phyloP scores from a whole-genome alignment of 1,284 basidiomycete genomes.

The Pseudozyma sp. region DNA sequence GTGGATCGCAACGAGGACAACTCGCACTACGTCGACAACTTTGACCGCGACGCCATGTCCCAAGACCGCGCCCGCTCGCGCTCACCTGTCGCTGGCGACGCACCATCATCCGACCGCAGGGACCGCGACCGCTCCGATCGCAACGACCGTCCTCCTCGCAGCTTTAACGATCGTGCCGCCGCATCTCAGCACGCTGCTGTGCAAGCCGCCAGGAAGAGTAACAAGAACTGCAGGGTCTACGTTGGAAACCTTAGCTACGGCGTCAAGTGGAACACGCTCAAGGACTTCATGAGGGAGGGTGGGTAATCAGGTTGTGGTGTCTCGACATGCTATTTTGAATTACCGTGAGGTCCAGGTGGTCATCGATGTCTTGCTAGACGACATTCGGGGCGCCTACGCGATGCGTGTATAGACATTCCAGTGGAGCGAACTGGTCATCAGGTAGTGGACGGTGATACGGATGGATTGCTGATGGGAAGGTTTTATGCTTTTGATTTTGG shows the following conservation, averaged over 20 bases:
- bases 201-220: conserved; percentile 82
- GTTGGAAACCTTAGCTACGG: conserved; percentile 98
- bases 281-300: conserved; percentile 70
- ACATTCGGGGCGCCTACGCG: background rate
- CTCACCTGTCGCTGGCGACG: conserved; percentile 36
- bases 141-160: conserved; percentile 28
- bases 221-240: conserved; percentile 97
- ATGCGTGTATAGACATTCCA: background rate
- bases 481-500: conserved; percentile 34
- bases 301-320: conserved; percentile 38
- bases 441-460: conserved; percentile 6
- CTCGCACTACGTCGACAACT: conserved; percentile 37
- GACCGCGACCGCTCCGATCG: conserved; percentile 33
- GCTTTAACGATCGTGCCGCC: conserved; percentile 31
- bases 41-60: conserved; percentile 41
- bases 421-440: conserved; percentile 8
- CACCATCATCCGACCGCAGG: conserved; percentile 26
- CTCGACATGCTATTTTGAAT: conserved; percentile 12
- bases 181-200: conserved; percentile 43
- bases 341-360: conserved; percentile 3
- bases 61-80: conserved; percentile 46
- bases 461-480: conserved; percentile 45
- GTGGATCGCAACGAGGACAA: conserved; percentile 40
- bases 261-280: conserved; percentile 95
- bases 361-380: background rate